Evolutionary conservation across 148 eudicot species (phyloP), one percentile per base, ranked within the genome.

Genomic region (Mesembryanthemum crystallinum): DNA sequence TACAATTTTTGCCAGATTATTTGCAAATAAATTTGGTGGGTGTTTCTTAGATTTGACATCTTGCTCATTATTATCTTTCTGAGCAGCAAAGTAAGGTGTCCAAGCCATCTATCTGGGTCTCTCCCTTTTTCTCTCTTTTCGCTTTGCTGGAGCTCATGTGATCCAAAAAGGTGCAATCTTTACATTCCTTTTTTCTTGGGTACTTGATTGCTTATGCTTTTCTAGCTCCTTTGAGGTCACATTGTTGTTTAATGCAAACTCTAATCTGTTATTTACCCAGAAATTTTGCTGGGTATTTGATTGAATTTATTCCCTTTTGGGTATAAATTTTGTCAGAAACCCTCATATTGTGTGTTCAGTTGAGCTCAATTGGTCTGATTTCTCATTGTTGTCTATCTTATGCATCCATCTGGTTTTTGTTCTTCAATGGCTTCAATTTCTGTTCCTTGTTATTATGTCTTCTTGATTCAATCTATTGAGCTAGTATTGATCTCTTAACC

Each of bases 121-220:
- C 14, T 30, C 58, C 62, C 25, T 4, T 45, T 52, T 60, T 20
- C 67, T 61, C 33, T 57, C n/a, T 20, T 55, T 39, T 49, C 39
- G 3, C 64, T 49, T 23, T 43, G 27, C 37, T 63, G 45, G 47
- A 66, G 66, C 51, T 78, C 45, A 59, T 23, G 0, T 32, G 67
- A 79, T 69, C 43, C 63, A 75, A 58, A 72, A 81, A 76, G 79
- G 67, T 71, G 60, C 61, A 55, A 71, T 69, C 67, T 76, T 76
- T 75, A 42, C 49, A 24, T 69, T 23, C 37, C 35, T 23, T 23
- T 47, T 77, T 76, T 72, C 80, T n/a, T 76, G 77, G 77, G 73
- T 73, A 58, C 59, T 49, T 70, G 42, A 74, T 74, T 51, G 59
- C 47, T 2, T 70, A 14, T 63, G 10, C 21, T 54, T 70, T 70